phyloP scores from a whole-genome alignment of 2,329 filamentous ascomycete genomes.

The Aspergillus thermomutatus region DNA sequence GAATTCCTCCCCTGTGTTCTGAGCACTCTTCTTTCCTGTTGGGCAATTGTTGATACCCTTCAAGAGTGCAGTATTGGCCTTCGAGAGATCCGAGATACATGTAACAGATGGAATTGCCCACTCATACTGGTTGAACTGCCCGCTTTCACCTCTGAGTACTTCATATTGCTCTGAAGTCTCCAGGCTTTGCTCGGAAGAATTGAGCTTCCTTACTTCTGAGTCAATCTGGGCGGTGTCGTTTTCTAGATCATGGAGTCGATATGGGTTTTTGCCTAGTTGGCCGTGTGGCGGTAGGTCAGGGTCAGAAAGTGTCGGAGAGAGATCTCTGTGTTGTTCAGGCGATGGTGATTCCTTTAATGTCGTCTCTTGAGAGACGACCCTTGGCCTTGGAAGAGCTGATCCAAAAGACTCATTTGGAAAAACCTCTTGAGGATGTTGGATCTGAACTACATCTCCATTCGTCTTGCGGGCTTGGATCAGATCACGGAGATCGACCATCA shows the following conservation, averaged over 20 bases:
- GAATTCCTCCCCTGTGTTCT: conserved; percentile 5
- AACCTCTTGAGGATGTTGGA: neutral
- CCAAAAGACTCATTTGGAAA: neutral
- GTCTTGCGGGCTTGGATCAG: neutral
- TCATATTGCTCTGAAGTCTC: neutral
- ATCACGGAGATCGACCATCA: conserved; percentile 11
- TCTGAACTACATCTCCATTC: neutral
- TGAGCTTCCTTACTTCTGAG: neutral
- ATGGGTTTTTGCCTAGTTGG: neutral
- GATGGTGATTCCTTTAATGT: neutral
- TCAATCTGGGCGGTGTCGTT: neutral
- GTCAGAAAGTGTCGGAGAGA: conserved; percentile 23
- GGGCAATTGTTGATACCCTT: neutral
- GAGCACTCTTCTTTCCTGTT: neutral
- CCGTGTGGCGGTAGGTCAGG: conserved; percentile 18
- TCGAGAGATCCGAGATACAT: neutral
- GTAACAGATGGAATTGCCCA: neutral
- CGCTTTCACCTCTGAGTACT: neutral
- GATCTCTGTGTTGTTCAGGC: neutral
- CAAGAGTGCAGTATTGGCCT: neutral
- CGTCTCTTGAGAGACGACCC: neutral
- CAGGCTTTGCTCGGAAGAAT: neutral
- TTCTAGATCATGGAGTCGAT: neutral
- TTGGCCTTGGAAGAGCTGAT: neutral
- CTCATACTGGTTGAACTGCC: neutral